phyloP scores from a whole-genome alignment of 495 filamentous ascomycete species.

The Pseudevernia furfuracea region DNA sequence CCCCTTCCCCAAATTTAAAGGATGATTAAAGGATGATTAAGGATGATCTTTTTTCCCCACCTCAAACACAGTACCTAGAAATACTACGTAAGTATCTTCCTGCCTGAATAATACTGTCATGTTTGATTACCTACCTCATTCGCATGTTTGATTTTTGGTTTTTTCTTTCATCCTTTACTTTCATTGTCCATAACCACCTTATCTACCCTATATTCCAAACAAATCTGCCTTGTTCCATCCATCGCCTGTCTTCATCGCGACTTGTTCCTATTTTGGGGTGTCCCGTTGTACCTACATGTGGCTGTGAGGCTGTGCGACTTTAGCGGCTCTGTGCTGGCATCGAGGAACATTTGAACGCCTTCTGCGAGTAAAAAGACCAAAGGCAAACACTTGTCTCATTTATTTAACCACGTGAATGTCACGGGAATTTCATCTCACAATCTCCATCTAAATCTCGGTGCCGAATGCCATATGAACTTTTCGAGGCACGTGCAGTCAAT shows the following conservation, averaged over 20 bases:
- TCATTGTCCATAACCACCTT: neutral
- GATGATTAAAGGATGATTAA: neutral
- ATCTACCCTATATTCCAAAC: neutral
- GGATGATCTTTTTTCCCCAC: constrained; percentile 18
- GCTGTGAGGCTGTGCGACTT: constrained; percentile 18
- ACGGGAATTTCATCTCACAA: constrained; percentile 18
- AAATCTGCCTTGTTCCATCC: constrained; percentile 7
- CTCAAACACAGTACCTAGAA: constrained; percentile 8
- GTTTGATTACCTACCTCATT: neutral
- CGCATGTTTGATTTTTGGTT: neutral
- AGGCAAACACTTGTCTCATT: constrained; percentile 9
- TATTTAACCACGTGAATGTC: constrained; percentile 21
- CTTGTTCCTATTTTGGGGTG: constrained; percentile 21
- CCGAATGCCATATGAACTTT: constrained; percentile 5
- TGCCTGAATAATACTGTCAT: too few species aligned
- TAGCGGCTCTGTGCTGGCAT: constrained; percentile 23
- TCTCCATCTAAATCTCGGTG: constrained; percentile 2
- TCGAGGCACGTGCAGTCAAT: constrained; percentile 19
- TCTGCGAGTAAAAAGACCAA: constrained; percentile 7
- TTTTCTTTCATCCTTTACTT: neutral
- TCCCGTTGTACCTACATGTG: constrained; percentile 22
- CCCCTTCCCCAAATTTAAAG: constrained; percentile 17
- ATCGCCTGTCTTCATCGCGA: constrained; percentile 11
- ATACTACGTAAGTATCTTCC: neutral
- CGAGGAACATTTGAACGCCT: constrained; percentile 9